These are phyloP conservation scores for Trichoderma afroharzianum DNA, from an alignment of 2,329 filamentous ascomycete species.

Conservation along the genomic window DNA sequence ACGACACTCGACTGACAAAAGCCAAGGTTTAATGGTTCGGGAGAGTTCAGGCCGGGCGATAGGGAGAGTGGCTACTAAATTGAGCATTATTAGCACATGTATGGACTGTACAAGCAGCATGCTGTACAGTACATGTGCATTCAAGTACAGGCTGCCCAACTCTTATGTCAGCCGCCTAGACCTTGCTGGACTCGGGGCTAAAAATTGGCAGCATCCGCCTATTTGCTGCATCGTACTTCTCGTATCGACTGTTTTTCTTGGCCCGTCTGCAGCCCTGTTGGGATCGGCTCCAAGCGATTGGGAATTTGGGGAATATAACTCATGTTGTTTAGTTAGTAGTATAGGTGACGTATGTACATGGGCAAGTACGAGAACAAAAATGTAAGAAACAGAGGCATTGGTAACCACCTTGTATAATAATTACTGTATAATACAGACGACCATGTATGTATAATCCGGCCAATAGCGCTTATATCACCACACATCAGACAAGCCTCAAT, in stretches of 20 bases:
- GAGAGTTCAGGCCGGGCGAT: not conserved
- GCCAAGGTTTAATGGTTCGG: not conserved
- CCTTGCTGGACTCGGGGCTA: not conserved
- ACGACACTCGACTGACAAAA: not conserved
- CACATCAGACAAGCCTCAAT: not conserved
- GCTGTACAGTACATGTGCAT: not conserved
- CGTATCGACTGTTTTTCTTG: not conserved
- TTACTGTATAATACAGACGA: not conserved
- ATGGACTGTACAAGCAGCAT: not conserved
- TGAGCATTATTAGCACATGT: not conserved
- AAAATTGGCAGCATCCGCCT: not conserved
- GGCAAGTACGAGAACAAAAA: not conserved
- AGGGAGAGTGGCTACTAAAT: not conserved
- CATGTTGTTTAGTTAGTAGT: not conserved
- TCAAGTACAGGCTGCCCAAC: not conserved
- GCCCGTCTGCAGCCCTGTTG: not conserved
- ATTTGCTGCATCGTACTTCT: not conserved
- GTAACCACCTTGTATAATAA: not conserved
- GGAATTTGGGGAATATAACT: not conserved
- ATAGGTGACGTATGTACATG: too few relatives aligned
- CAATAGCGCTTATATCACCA: not conserved
- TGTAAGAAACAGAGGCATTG: not conserved
- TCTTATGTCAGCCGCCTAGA: not conserved
- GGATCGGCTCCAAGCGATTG: not conserved
- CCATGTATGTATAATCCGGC: not conserved